phyloP scores from a whole-genome alignment of 2,329 filamentous ascomycete species.

The Paraphoma sp. region DNA sequence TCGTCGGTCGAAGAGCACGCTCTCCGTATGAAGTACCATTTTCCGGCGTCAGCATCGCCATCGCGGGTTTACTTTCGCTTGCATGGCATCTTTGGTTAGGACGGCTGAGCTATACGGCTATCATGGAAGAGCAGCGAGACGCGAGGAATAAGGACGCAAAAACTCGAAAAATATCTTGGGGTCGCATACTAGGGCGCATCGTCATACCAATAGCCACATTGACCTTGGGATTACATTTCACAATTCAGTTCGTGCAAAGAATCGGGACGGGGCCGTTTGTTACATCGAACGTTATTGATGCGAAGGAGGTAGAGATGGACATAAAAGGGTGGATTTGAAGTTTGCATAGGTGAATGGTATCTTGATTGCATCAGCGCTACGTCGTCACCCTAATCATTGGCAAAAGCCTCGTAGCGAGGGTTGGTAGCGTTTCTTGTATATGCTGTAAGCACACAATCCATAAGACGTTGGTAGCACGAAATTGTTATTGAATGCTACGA shows the following conservation, averaged over 20 bases:
- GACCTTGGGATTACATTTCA: slow-evolving; percentile 6
- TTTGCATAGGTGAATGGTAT: too few species aligned
- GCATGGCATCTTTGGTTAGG: slow-evolving; percentile 24
- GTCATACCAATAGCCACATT: not conserved
- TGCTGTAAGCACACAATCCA: too few species aligned
- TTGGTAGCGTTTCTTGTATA: too few species aligned
- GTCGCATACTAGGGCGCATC: not conserved
- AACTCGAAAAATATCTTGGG: not conserved
- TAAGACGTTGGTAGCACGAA: too few species aligned
- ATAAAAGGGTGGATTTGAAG: not conserved
- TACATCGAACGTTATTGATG: not conserved
- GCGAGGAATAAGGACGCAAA: not conserved
- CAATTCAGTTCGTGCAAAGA: not conserved
- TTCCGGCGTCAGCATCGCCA: not conserved
- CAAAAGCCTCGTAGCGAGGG: too few species aligned
- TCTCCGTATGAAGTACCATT: slow-evolving; percentile 12
- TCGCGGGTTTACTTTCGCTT: slow-evolving; percentile 11
- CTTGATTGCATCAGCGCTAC: too few species aligned
- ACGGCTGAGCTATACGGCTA: slow-evolving; percentile 13
- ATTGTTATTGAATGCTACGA: too few species aligned
- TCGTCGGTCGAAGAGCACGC: slow-evolving; percentile 19
- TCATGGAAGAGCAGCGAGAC: slow-evolving; percentile 10
- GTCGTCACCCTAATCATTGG: too few species aligned
- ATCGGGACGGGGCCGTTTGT: not conserved
- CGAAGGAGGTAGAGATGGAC: not conserved